Base-by-base conservation (phyloP, 2,329 filamentous ascomycete genomes). In the Trichoderma sp. region DNA sequence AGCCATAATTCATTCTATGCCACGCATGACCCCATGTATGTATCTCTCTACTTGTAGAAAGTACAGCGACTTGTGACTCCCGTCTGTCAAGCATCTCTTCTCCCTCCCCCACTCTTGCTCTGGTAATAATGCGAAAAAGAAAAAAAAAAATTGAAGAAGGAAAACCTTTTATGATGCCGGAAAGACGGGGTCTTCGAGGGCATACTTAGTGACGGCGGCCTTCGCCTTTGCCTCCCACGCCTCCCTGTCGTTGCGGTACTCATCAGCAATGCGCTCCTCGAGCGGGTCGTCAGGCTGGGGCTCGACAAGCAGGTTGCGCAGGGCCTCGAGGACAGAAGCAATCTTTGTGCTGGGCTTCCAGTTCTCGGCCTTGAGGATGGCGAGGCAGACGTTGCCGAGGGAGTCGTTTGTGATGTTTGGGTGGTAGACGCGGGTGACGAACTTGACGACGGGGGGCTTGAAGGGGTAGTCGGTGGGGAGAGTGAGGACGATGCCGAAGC, bases 371-470 rank as follows among this genome's bases (percentile, higher is more conserved):
- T 95, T 93, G 76, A 98, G 89, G 81, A 95, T 88, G 73, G 89
- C 90, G 58, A 98, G 86, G 83, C 95, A 98, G 89, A 98, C 93
- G 82, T 88, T 91, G 73, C 95, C 95, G 75, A 90, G 88, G 79
- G 88, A 88, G 81, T 97, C 94, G 86, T 97, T 96, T 79, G 92
- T 94, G 72, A 98, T 89, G 83, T 98, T 98, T 58, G 95, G 94
- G 84, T 98, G 95, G 88, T 97, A 98, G 85, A 97, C 93, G 83
- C 95, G 95, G 66, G 94, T 97, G 75, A 86, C 84, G 87, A 97
- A 97, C 79, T 87, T 90, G 76, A 97, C 87, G 73, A 87, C 85
- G 17, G 94, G 94, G 26, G 94, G 90, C 83, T 96, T 96, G 90
- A 97, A 97, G 43, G 94, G 94, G 85, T 97, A 97, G 78, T 94